Percentiles rank a stretch among this genome's conserved stretches.
These are phyloP conservation scores for Aschersonia sp. DNA, from an alignment of 2,329 filamentous ascomycete genomes.

Conservation along the genomic window DNA sequence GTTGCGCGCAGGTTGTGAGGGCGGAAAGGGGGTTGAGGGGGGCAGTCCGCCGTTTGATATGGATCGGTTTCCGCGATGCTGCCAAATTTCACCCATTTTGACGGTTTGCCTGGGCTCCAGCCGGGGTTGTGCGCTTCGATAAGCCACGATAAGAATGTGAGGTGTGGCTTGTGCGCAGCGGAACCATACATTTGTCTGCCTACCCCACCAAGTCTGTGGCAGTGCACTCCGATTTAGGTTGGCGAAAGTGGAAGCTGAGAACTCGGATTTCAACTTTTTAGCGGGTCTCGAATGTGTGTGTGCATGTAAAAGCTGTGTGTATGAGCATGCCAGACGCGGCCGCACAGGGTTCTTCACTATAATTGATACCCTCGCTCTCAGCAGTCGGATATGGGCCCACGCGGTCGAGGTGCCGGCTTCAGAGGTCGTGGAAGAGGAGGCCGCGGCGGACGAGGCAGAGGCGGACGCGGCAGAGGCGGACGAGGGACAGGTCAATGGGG, in stretches of 20 bases:
- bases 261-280: conserved; percentile 6
- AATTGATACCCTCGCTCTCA: too few relatives aligned
- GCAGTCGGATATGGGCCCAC: conserved; percentile 16
- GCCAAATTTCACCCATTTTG: conserved; percentile 27
- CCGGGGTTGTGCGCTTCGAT: conserved; percentile 41
- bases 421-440: conserved; percentile 16
- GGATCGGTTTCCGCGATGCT: conserved; percentile 14
- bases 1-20: too few relatives aligned
- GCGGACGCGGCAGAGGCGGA: conserved; percentile 12
- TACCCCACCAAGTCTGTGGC: conserved; percentile 1
- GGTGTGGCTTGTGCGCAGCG: conserved; percentile 13
- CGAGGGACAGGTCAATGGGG: conserved; percentile 19
- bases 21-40: not conserved
- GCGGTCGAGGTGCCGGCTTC: conserved; percentile 18
- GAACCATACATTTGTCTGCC: conserved; percentile 15
- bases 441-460: conserved; percentile 9
- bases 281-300: not conserved
- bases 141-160: conserved; percentile 23
- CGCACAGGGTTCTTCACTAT: too few relatives aligned
- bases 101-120: conserved; percentile 22
- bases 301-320: not conserved
- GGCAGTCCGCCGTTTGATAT: not conserved
- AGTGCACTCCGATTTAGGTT: not conserved
- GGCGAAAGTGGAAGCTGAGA: not conserved
- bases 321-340: too few relatives aligned